Percentiles rank a stretch among this genome's conserved stretches.
Conservation (phyloP, 2,329 filamentous ascomycete genomes). For the Stagonosporopsis rhizophila region DNA sequence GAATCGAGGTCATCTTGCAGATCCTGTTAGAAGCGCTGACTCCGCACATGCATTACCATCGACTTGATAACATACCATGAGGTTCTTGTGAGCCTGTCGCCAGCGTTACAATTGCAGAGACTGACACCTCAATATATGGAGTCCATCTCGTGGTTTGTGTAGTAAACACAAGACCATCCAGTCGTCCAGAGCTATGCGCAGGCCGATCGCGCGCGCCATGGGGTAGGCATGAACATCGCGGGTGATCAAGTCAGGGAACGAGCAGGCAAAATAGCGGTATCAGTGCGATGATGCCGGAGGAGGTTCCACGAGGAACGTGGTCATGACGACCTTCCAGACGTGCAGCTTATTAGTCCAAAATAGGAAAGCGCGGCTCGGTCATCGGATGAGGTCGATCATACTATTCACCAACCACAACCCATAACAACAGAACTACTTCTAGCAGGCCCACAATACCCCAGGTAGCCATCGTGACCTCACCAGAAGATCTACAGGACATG, state of each 20-base stretch:
- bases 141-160: background rate
- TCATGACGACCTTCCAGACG: background rate
- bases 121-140: background rate
- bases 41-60: background rate
- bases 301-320: background rate
- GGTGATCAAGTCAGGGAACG: background rate
- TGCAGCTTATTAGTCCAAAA: background rate
- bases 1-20: background rate
- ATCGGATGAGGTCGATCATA: slow-evolving; percentile 2
- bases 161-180: background rate
- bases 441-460: slow-evolving; percentile 1
- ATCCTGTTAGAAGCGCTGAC: background rate
- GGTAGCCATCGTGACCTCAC: background rate
- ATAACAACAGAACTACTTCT: background rate
- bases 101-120: background rate
- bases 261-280: background rate
- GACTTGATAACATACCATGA: background rate
- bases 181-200: background rate
- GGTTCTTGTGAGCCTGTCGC: background rate
- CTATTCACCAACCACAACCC: background rate
- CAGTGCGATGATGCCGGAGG: background rate
- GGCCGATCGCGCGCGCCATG: background rate
- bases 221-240: background rate
- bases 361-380: background rate
- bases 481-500: slow-evolving; percentile 1